Base-by-base conservation (phyloP, 2,329 filamentous ascomycete genomes). In the Laburnicola sp. region DNA sequence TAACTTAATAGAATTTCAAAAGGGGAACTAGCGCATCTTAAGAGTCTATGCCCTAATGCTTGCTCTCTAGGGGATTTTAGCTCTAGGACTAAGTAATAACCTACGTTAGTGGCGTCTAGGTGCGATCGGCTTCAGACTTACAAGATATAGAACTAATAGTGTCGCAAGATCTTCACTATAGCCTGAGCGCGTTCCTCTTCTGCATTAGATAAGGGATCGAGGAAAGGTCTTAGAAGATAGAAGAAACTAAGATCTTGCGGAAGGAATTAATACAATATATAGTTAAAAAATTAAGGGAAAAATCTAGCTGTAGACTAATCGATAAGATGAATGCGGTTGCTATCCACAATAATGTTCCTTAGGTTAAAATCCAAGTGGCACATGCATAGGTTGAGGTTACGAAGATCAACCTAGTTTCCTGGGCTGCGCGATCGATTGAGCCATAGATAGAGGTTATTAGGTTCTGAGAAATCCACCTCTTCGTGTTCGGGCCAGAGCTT, bases 401-500 rank as follows among this genome's bases (percentile, higher is more conserved):
- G 39, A 42, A 42, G 39, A 42, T 42, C 39, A 26, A 31, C 10
- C 28, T 32, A n/a, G 39, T 31, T 3, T 22, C 39, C 39, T 42
- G 6, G 28, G 26, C 26, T 42, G 39, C 3, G 26, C 28, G 26
- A 42, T 42, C 39, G 39, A 31, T 42, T 42, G 26, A 42, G 39
- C 39, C 39, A 42, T 7, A 27, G 39, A 25, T 42, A 25, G 39
- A 42, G 39, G 39, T 42, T 25, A 28, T 42, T n/a, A 27, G 39
- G 21, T 25, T 42, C 39, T n/a, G n/a, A n/a, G n/a, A n/a, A n/a
- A n/a, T n/a, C n/a, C n/a, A n/a, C n/a, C n/a, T n/a, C n/a, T n/a
- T 42, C 39, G 30, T 42, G 39, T 45, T 45, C 42, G 9, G 42
- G 42, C 42, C 42, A 45, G 28, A 45, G 42, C 42, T 31, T 9